These are phyloP conservation scores for Achaetomiella virescens DNA, from an alignment of 495 filamentous ascomycete species.

Conservation along the genomic window DNA sequence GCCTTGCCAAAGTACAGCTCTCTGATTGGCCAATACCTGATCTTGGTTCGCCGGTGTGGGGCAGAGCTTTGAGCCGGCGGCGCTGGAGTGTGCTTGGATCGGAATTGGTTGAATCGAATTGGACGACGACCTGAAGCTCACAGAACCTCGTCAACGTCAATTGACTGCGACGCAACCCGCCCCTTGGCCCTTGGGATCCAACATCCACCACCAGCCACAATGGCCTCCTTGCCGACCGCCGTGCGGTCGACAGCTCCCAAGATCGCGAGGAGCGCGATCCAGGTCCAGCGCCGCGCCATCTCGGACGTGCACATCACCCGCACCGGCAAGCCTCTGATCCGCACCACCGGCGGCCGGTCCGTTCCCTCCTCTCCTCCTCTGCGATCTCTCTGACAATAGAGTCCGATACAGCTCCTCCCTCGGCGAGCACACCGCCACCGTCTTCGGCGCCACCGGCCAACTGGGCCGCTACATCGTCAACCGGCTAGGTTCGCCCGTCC, in stretches of 20 bases:
- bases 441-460: slow-evolving; percentile 96
- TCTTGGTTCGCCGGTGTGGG: slow-evolving; percentile 10
- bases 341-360: slow-evolving; percentile 77
- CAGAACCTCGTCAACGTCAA: slow-evolving; percentile 24
- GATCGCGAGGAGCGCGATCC: slow-evolving; percentile 17
- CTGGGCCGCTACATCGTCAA: slow-evolving; percentile 97
- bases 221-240: slow-evolving; percentile 44
- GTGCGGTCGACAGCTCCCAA: slow-evolving; percentile 38
- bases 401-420: slow-evolving; percentile 26
- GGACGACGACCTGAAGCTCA: slow-evolving; percentile 17
- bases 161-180: slow-evolving; percentile 27
- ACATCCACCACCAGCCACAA: slow-evolving; percentile 29
- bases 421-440: slow-evolving; percentile 86
- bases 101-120: slow-evolving; percentile 14
- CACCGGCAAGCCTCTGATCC: slow-evolving; percentile 80
- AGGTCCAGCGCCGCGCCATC: slow-evolving; percentile 46
- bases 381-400: slow-evolving; percentile 34
- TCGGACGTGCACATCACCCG: slow-evolving; percentile 79
- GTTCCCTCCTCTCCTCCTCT: slow-evolving; percentile 52
- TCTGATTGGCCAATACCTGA: slow-evolving; percentile 9
- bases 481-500: slow-evolving; percentile 63
- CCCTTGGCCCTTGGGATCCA: slow-evolving; percentile 33
- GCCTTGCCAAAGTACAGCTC: background rate
- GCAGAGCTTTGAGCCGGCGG: slow-evolving; percentile 19
- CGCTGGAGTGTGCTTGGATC: no score